These are phyloP conservation scores for Ceratocystis cacaofunesta DNA, from an alignment of 2,329 filamentous ascomycete species.

Conservation along the genomic window DNA sequence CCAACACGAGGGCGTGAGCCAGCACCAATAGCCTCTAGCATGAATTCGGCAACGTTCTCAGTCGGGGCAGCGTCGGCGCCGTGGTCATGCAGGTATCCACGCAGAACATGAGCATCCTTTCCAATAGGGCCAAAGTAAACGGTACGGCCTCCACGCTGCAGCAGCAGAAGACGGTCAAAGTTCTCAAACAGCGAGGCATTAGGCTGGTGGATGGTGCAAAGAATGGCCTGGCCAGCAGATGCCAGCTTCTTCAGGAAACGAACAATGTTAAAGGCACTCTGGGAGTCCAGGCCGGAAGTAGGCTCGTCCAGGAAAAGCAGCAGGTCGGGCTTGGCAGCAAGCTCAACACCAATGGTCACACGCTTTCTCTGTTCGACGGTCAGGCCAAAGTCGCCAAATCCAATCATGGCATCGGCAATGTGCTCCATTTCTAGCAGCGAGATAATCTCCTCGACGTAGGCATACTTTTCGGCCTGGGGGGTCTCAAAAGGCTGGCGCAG, in stretches of 20 bases:
- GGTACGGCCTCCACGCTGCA: constrained; percentile 63
- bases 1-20: constrained; percentile 59
- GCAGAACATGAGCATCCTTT: constrained; percentile 54
- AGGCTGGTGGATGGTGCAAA: constrained; percentile 85
- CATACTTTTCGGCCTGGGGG: constrained; percentile 39
- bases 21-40: constrained; percentile 73
- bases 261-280: constrained; percentile 55
- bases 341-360: constrained; percentile 82
- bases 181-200: constrained; percentile 76
- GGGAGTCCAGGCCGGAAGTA: constrained; percentile 58
- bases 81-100: constrained; percentile 44
- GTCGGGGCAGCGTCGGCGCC: constrained; percentile 43
- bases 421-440: constrained; percentile 42
- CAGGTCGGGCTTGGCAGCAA: constrained; percentile 67
- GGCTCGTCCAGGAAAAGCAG: constrained; percentile 69
- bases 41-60: constrained; percentile 57
- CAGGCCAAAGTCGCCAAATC: constrained; percentile 50
- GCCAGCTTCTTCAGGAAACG: constrained; percentile 55
- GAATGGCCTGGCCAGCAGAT: constrained; percentile 68
- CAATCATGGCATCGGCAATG: constrained; percentile 45
- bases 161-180: constrained; percentile 67
- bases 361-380: constrained; percentile 54
- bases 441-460: constrained; percentile 48
- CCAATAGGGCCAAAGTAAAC: constrained; percentile 83
- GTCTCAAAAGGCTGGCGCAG: constrained; percentile 42